phyloP scores from a whole-genome alignment of 805 yeast species.

The Candida sonorensis region DNA sequence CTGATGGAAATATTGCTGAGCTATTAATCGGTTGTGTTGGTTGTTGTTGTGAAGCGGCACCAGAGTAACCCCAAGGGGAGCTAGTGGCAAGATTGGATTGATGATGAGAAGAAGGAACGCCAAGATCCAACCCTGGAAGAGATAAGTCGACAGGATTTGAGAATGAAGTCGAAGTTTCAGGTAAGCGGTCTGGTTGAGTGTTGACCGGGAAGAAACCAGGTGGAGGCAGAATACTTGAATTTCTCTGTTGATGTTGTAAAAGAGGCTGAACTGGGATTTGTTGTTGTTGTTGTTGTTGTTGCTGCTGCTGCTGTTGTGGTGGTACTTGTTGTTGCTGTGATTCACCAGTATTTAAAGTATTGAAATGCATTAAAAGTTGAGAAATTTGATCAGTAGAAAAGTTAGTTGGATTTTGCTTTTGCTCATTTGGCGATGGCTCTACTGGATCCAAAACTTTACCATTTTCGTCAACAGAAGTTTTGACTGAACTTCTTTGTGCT shows the following conservation, averaged over 20 bases:
- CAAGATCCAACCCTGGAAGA: constrained; percentile 3
- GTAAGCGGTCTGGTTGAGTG: constrained; percentile 3
- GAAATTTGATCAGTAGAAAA: too few species aligned
- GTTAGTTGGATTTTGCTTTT: too few species aligned
- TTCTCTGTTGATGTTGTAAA: neutral
- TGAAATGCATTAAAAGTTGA: too few species aligned
- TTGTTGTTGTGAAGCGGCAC: constrained; percentile 2
- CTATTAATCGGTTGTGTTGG: too few species aligned
- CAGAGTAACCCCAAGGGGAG: constrained; percentile 10
- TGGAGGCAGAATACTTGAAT: constrained; percentile 3
- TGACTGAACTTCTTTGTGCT: neutral
- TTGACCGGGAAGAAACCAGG: neutral
- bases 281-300: neutral
- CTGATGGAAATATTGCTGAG: constrained; percentile 5
- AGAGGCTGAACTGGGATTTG: too few species aligned
- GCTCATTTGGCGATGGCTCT: too few species aligned
- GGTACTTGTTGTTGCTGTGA: neutral
- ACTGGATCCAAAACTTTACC: too few species aligned
- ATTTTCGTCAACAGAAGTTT: too few species aligned
- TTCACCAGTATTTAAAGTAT: too few species aligned
- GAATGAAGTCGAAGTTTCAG: constrained; percentile 1
- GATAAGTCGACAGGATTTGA: constrained; percentile 8
- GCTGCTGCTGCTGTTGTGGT: neutral
- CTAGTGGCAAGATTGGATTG: neutral
- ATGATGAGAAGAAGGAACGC: constrained; percentile 3